Percentiles rank a stretch among this genome's conserved stretches.
Evolutionary conservation across 441 rosid species (phyloP).

Genomic region (Hura crepitans): DNA sequence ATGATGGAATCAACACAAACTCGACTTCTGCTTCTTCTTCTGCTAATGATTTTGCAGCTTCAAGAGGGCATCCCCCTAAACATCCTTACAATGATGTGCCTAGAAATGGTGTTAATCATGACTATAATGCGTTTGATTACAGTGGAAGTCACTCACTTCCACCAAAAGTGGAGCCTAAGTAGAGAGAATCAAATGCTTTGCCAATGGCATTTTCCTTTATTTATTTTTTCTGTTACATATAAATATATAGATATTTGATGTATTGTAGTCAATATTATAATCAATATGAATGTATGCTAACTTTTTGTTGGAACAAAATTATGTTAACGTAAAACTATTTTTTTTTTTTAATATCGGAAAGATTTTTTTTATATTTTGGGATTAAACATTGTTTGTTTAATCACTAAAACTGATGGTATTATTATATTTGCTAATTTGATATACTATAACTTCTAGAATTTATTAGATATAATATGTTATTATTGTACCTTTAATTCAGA

Average conservation of each 20-base stretch:
- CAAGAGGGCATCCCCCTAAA: conserved; percentile 41
- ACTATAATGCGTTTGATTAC: conserved; percentile 50
- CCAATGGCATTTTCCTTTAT: background rate
- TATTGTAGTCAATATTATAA: conserved; percentile 1
- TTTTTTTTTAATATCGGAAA: too few species aligned
- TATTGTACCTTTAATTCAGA: background rate
- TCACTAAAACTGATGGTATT: too few species aligned
- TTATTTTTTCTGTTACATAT: background rate
- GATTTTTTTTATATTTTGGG: background rate
- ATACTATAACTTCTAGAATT: conserved; percentile 1
- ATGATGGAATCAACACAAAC: conserved; percentile 63
- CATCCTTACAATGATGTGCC: conserved; percentile 59
- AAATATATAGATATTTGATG: background rate
- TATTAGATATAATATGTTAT: background rate
- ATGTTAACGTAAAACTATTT: too few species aligned
- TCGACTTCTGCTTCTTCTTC: conserved; percentile 84
- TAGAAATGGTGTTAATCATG: conserved; percentile 31
- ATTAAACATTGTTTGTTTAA: too few species aligned
- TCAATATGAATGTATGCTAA: background rate
- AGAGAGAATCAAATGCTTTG: background rate
- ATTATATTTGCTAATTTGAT: too few species aligned
- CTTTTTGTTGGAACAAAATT: too few species aligned
- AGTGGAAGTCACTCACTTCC: conserved; percentile 63
- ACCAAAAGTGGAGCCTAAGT: conserved; percentile 65
- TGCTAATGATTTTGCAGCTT: conserved; percentile 60